Conservation (phyloP, 164 flowering plant genomes). For the Berberis thunbergii region DNA sequence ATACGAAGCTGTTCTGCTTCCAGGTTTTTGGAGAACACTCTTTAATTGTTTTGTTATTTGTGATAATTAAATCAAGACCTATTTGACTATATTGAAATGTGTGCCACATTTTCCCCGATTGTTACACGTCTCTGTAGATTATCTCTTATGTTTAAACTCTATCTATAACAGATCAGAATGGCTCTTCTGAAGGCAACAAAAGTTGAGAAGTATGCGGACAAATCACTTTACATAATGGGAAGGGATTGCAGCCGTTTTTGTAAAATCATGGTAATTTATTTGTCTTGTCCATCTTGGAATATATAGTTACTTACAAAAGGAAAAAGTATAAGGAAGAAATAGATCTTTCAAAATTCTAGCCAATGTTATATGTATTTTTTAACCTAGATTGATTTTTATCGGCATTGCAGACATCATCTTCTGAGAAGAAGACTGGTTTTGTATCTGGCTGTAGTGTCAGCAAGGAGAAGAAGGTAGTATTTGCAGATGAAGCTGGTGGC, state of each 20-base stretch:
- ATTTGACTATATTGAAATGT: no score
- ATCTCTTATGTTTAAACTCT: no score
- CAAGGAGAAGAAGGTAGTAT: constrained; percentile 50
- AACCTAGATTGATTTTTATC: constrained; percentile 4
- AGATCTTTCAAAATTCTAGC: background rate
- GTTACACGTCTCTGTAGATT: no score
- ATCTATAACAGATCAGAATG: constrained; percentile 34
- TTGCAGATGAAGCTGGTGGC: constrained; percentile 56
- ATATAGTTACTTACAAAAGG: no score
- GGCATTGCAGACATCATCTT: constrained; percentile 21
- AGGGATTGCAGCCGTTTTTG: constrained; percentile 85
- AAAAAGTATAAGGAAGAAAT: background rate
- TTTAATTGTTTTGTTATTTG: no score
- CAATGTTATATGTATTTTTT: constrained; percentile 3
- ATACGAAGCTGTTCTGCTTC: no score
- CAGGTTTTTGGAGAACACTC: no score
- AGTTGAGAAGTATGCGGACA: constrained; percentile 52
- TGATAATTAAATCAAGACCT: no score
- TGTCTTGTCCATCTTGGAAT: background rate
- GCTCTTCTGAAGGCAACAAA: constrained; percentile 47
- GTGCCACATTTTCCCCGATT: no score
- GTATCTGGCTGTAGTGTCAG: background rate
- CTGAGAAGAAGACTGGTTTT: constrained; percentile 23
- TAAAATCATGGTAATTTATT: constrained; percentile 72
- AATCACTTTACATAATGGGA: constrained; percentile 65